Conservation (phyloP, 2,329 filamentous ascomycete species). For the Furcasterigmium furcatum region DNA sequence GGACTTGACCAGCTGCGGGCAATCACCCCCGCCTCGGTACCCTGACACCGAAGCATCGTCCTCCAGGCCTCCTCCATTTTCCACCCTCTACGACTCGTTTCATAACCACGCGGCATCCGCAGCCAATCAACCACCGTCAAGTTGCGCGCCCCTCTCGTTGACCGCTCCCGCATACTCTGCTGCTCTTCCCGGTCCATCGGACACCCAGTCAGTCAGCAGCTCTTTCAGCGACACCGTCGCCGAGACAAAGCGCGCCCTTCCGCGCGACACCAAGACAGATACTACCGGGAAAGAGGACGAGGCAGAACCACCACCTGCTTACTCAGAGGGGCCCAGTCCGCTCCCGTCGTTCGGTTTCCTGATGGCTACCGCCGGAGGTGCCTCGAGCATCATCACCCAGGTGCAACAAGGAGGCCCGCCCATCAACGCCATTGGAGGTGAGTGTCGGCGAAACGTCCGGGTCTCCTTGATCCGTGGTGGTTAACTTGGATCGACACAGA, state of each 20-base stretch:
- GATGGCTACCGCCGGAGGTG: constrained; percentile 96
- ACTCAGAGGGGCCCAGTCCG: constrained; percentile 91
- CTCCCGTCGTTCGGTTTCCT: constrained; percentile 91
- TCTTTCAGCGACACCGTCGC: constrained; percentile 51
- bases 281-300: constrained; percentile 76
- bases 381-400: constrained; percentile 98
- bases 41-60: constrained; percentile 52
- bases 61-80: constrained; percentile 56
- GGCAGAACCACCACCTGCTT: constrained; percentile 90
- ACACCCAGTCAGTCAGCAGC: constrained; percentile 28
- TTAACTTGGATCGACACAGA: constrained; percentile 37
- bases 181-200: constrained; percentile 32
- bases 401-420: constrained; percentile 91
- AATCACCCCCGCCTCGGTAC: constrained; percentile 58
- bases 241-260: constrained; percentile 82
- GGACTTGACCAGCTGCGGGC: constrained; percentile 25
- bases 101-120: constrained; percentile 32
- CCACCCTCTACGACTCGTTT: constrained; percentile 50
- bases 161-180: constrained; percentile 55
- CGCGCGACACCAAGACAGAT: constrained; percentile 76
- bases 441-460: constrained; percentile 16
- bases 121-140: constrained; percentile 7
- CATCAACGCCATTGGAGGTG: constrained; percentile 85
- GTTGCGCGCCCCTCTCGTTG: constrained; percentile 9
- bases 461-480: not conserved